Conservation (phyloP, 176 grass and related monocot species). For the Lolium perenne region DNA sequence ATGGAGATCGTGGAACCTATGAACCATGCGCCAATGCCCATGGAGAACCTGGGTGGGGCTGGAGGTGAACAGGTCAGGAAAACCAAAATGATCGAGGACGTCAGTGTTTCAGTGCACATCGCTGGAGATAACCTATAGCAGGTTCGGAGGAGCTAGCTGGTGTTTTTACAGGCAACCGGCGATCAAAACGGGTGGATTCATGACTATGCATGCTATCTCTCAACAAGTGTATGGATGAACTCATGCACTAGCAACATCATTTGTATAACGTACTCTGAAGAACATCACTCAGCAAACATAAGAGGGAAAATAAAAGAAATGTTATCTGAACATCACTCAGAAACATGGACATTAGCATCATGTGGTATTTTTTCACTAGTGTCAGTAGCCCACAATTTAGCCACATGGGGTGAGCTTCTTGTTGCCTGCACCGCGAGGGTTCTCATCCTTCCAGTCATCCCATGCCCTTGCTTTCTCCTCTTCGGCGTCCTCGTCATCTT, state of each 20-base stretch:
- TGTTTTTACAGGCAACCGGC: not conserved
- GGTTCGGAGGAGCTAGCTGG: not conserved
- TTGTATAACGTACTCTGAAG: not conserved
- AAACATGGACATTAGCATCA: conserved; percentile 6
- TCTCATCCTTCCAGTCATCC: conserved; percentile 97
- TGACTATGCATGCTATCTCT: not conserved
- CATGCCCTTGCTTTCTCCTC: conserved; percentile 84
- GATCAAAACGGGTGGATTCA: not conserved
- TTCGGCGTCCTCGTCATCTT: conserved; percentile 73
- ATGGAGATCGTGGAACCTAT: too few species aligned
- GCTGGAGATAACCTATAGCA: not conserved
- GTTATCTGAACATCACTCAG: not conserved
- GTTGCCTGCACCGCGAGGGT: conserved; percentile 91
- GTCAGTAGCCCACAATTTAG: conserved; percentile 4
- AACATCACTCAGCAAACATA: not conserved
- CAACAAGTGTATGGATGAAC: not conserved
- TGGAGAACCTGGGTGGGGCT: too few species aligned
- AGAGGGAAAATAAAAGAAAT: not conserved
- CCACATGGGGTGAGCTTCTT: conserved; percentile 98
- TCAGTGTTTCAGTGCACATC: too few species aligned
- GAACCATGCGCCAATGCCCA: too few species aligned
- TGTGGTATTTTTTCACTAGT: not conserved
- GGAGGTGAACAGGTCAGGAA: too few species aligned
- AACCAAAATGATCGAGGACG: too few species aligned
- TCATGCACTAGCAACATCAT: not conserved